Evolutionary conservation across 2,329 filamentous ascomycete genomes (phyloP).

Genomic region (Myriosclerotinia curreyana): DNA sequence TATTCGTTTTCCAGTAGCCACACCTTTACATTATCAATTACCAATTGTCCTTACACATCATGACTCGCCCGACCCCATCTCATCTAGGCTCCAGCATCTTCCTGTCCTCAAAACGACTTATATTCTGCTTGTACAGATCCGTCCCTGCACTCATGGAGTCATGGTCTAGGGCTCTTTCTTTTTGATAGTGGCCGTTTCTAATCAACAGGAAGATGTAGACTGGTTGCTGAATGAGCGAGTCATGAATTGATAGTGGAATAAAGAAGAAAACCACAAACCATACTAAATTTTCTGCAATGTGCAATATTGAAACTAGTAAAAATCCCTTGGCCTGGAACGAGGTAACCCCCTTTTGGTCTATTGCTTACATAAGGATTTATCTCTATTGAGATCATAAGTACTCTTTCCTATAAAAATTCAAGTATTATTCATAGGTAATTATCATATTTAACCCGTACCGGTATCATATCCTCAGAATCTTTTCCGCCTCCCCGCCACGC

Average conservation of each 20-base stretch:
- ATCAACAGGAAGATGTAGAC: not conserved
- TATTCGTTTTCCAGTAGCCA: not conserved
- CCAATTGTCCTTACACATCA: not conserved
- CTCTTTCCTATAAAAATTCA: not conserved
- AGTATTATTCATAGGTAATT: too few relatives aligned
- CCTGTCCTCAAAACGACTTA: not conserved
- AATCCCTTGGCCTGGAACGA: not conserved
- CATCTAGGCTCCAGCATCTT: not conserved
- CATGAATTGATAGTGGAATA: not conserved
- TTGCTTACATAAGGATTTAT: not conserved
- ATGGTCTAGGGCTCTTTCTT: not conserved
- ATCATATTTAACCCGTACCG: too few relatives aligned
- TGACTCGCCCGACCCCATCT: not conserved
- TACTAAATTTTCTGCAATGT: not conserved
- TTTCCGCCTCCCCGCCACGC: constrained; percentile 4
- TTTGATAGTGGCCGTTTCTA: constrained; percentile 16
- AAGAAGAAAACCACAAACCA: not conserved
- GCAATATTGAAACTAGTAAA: not conserved
- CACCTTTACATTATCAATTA: not conserved
- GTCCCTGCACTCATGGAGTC: not conserved
- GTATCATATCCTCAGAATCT: too few relatives aligned
- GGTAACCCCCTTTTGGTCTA: not conserved
- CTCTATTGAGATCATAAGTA: not conserved
- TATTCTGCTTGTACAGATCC: constrained; percentile 3
- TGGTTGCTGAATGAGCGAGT: not conserved